Conservation (phyloP, 176 grass and related monocot genomes). For the Bolboschoenus planiculmis region DNA sequence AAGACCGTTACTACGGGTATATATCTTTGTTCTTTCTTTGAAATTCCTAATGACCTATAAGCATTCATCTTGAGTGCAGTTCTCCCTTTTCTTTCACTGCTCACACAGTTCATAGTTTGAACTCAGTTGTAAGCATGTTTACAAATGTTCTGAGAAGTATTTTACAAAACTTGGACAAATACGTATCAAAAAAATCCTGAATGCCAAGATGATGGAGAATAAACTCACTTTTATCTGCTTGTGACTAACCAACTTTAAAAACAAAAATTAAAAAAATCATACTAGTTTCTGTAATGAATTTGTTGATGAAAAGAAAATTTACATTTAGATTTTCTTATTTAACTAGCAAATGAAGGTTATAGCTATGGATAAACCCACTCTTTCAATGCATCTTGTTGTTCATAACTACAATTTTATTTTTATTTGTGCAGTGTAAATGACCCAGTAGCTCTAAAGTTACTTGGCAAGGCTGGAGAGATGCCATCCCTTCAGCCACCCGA, state of each 20-base stretch:
- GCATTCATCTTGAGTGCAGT: neutral
- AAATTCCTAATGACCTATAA: neutral
- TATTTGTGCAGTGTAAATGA: conserved; percentile 69
- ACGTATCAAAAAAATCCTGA: neutral
- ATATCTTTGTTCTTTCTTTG: conserved; percentile 7
- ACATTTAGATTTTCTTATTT: neutral
- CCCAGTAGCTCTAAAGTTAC: conserved; percentile 78
- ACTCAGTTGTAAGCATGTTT: neutral
- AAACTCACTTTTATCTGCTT: neutral
- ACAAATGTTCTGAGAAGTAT: neutral
- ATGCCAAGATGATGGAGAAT: neutral
- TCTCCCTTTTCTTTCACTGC: neutral
- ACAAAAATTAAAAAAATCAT: neutral
- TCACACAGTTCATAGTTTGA: neutral
- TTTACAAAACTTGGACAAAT: neutral
- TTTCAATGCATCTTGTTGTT: neutral
- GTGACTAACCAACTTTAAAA: neutral
- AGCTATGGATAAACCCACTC: neutral
- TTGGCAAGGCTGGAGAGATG: conserved; percentile 96
- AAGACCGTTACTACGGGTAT: conserved; percentile 99
- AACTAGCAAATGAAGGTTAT: neutral
- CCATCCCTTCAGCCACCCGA: conserved; percentile 75
- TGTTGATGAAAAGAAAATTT: neutral
- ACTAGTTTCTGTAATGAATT: neutral
- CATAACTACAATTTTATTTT: neutral